Base-by-base conservation (phyloP, 495 filamentous ascomycete species). In the Aspergillus bridgeri region DNA sequence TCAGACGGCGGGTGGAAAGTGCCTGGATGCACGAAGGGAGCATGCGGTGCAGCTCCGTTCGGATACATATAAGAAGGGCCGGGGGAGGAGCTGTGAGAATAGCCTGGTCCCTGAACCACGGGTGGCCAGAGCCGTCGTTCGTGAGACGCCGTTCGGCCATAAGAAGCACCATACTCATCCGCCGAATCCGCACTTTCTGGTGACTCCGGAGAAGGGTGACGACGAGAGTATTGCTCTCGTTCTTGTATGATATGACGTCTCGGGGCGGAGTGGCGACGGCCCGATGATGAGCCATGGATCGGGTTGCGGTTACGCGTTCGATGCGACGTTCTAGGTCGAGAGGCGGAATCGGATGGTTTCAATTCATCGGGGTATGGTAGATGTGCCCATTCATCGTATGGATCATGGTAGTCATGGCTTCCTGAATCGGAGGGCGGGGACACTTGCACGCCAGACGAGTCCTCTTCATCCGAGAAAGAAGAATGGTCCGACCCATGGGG, bases 321-420 rank as follows among this genome's bases (percentile, higher is more conserved):
- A 60, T 77, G 73, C 21, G 78, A 76, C 47, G 80, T 81, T 50
- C 81, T 79, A 57, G 83, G 80, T 57, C 83, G 77, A 60, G 85
- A 93, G 24, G 90, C 90, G n/a, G 90, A 92, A 75, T 95, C 90
- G 38, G 86, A 89, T 21, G 89, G 88, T 51, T 87, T 85, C 62
- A 94, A 73, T 63, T 92, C 89, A 65, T 86, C 86, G 57, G 76
- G 77, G 60, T 80, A 80, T 56, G 75, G 51, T 53, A 78, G 58
- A 54, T 75, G 65, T 57, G 78, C 76, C 66, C 82, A 83, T 62
- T 84, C 80, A 55, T 75, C 79, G 25, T 84, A 79, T 22, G 59
- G 69, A 47, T 81, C 73, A 42, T 70, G 67, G 65, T 73, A 79
- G 45, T 75, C 77, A 73, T 80, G 77, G 70, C 79, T 84, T 58